Evolutionary conservation across 305 asterid genomes (phyloP), one percentile per base, ranked within the genome.

Genomic region (Fraxinus latifolia): DNA sequence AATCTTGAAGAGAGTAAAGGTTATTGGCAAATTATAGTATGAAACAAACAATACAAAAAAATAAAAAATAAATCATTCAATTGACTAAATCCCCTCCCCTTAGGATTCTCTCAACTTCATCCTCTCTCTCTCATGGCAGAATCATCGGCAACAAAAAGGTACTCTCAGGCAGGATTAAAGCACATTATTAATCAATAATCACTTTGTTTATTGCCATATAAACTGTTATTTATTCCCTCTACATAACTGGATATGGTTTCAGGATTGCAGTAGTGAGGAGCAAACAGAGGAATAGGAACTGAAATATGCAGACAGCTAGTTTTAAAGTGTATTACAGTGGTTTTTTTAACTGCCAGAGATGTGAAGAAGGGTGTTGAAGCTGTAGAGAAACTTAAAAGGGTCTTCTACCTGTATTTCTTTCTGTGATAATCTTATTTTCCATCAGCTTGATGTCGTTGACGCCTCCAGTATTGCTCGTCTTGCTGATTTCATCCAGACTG

Each of bases 221-320:
- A 62, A 21, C 32, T 65, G 34, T 23, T 65, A 65, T 11, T 25
- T 32, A 25, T 65, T 47, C 58, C 15, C 47, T 37, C 55, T 12
- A 44, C 53, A 44, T 12, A 12, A 14, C 19, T 47, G 19, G 58
- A 47, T 47, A 15, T 21, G 27, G 3, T 67, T 14, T 14, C 77
- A 86, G 89, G 79, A 74, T 55, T 78, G 92, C 90, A 60, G 85
- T 89, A 77, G 89, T 89, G 34, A 80, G 90, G 91, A 50, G 87
- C 85, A 80, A 87, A 89, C 58, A 87, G 79, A 84, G 92, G 92
- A 75, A 87, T 87, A 36, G 88, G 89, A 44, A 76, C 77, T 7
- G 89, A 70, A 39, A 84, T 86, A 15, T 87, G 89, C 74, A 77
- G 79, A 34, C 91, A 86, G 58, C 77, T 87, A 55, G 87, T 87